Conservation (phyloP, 2,329 filamentous ascomycete genomes). For the Cladosporium sp. region DNA sequence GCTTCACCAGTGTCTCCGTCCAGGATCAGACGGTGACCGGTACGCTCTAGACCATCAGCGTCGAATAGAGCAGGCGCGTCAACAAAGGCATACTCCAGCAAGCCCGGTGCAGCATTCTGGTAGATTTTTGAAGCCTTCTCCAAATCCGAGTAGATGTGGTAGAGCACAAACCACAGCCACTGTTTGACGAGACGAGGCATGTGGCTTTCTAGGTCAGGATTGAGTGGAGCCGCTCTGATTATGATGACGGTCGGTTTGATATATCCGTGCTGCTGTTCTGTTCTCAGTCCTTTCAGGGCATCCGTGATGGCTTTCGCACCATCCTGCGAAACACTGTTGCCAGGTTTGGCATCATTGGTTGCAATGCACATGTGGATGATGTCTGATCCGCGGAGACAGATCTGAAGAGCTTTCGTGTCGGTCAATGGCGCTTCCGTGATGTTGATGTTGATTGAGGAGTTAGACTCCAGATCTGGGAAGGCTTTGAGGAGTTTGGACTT, state of each 20-base stretch:
- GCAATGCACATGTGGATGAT: constrained; percentile 28
- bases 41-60: constrained; percentile 19
- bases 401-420: constrained; percentile 21
- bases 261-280: constrained; percentile 13
- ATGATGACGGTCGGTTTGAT: constrained; percentile 22
- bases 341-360: constrained; percentile 22
- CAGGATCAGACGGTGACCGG: constrained; percentile 24
- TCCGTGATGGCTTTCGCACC: constrained; percentile 21
- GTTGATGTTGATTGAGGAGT: constrained; percentile 16
- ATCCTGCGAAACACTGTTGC: constrained; percentile 24
- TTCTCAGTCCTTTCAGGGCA: constrained; percentile 1
- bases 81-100: constrained; percentile 24
- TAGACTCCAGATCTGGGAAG: constrained; percentile 26
- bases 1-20: constrained; percentile 6
- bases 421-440: constrained; percentile 20
- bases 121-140: constrained; percentile 21
- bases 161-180: constrained; percentile 19
- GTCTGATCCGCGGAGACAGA: constrained; percentile 24
- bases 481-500: constrained; percentile 25
- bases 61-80: constrained; percentile 25
- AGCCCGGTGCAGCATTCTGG: constrained; percentile 6
- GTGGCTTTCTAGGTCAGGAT: constrained; percentile 8
- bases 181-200: not conserved
- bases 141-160: constrained; percentile 26
- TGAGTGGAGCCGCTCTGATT: constrained; percentile 22